Evolutionary conservation across 2,329 filamentous ascomycete genomes (phyloP), one percentile per base, ranked within the genome.

Genomic region (Alternaria sp.): DNA sequence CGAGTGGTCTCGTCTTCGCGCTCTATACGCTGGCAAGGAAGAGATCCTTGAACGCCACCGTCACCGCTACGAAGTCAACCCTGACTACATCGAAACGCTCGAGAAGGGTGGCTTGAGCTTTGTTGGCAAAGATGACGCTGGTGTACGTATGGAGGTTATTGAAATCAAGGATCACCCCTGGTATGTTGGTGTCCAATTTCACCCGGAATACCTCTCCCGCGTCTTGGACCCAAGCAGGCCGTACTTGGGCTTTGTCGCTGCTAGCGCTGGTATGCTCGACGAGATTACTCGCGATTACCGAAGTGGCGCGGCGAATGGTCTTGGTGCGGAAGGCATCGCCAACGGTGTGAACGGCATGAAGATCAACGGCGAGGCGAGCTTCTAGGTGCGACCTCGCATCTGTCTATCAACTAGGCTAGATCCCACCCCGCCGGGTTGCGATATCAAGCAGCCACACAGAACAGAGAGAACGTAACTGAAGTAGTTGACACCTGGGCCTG

Each of bases 61-160:
- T 60, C 93, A 97, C 79, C 86, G 92, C 36, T 97, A 96, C 75
- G 93, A 97, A 80, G 91, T 96, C 65, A 96, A 96, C 79, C 92
- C 93, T 0, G 85, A 86, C 10, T 89, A 89, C 71, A 86, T 96
- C 51, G 86, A 89, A 4, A 79, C 80, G 31, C 82, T 97, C 3
- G 84, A 91, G 64, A 79, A 85, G 44, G 86, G 84, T 5, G 93
- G 92, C 0, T 81, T 97, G 31, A 80, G 83, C 40, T 93, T 96
- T 72, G 84, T 93, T 58, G 91, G 90, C 63, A 93, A 92, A 77
- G 92, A 96, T 71, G 88, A 90, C 57, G 87, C 84, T 60, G 91
- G 90, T 42, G 86, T 89, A 67, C 86, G 92, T 31, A 92, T 95
- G 89, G 92, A 96, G 80, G 85, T 93, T 49, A 80, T 96, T 34